Evolutionary conservation across 495 filamentous ascomycete species (phyloP).

Genomic region (Letharia lupina): DNA sequence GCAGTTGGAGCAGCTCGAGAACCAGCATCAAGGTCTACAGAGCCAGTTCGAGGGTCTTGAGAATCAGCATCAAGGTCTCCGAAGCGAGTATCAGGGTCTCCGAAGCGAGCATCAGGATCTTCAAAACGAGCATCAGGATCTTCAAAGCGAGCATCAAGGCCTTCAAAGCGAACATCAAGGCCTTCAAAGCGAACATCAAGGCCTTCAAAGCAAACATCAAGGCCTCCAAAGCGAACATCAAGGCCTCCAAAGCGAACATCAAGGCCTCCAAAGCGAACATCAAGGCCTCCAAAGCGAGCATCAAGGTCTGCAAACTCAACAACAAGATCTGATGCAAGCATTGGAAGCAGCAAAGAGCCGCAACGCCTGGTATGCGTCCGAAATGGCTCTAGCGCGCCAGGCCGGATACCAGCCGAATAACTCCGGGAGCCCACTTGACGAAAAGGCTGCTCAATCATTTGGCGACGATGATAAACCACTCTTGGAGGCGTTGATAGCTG

Average conservation of each 20-base stretch:
- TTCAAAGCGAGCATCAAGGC: slow-evolving; percentile 7
- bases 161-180: slow-evolving; percentile 13
- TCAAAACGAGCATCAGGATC: slow-evolving; percentile 1
- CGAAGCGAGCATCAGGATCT: slow-evolving; percentile 6
- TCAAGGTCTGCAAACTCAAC: slow-evolving; percentile 14
- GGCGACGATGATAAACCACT: slow-evolving; percentile 85
- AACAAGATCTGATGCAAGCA: slow-evolving; percentile 58
- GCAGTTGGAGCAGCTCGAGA: slow-evolving; percentile 23
- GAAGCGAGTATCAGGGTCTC: slow-evolving; percentile 12
- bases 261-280: slow-evolving; percentile 21
- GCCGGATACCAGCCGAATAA: slow-evolving; percentile 72
- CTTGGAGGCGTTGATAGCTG: slow-evolving; percentile 84
- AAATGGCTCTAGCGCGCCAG: slow-evolving; percentile 81
- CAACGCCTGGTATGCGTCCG: slow-evolving; percentile 96
- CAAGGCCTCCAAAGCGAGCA: slow-evolving; percentile 24
- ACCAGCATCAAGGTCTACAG: slow-evolving; percentile 22
- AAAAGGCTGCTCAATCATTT: slow-evolving; percentile 64
- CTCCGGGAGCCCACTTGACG: slow-evolving; percentile 68
- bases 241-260: slow-evolving; percentile 10
- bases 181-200: slow-evolving; percentile 14
- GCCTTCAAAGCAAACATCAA: slow-evolving; percentile 8
- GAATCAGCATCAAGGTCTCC: slow-evolving; percentile 19
- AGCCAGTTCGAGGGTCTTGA: slow-evolving; percentile 23
- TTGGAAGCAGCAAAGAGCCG: slow-evolving; percentile 71
- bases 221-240: slow-evolving; percentile 14